Percentiles rank a stretch among this genome's conserved stretches.
Evolutionary conservation across 192 early-diverging fungal species (phyloP).

Genomic region (Coemansia sp.): DNA sequence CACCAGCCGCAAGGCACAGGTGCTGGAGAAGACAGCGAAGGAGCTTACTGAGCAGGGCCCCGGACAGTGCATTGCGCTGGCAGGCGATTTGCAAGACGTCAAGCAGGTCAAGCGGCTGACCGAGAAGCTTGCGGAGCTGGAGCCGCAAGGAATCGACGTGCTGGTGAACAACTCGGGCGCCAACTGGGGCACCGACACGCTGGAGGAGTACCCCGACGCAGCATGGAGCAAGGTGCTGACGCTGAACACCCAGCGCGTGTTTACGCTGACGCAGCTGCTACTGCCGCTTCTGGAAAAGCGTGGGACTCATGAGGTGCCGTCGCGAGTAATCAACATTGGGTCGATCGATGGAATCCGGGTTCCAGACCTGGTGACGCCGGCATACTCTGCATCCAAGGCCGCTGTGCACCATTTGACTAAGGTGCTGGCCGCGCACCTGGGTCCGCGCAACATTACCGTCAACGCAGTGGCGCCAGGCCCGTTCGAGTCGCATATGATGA

Average conservation of each 20-base stretch:
- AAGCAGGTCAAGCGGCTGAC: conserved; percentile 58
- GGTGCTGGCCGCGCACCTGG: conserved; percentile 63
- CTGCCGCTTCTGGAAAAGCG: conserved; percentile 65
- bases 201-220: conserved; percentile 57
- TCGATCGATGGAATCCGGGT: conserved; percentile 64
- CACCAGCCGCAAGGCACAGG: conserved; percentile 67
- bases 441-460: conserved; percentile 55
- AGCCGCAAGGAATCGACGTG: conserved; percentile 64
- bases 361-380: conserved; percentile 56
- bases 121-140: conserved; percentile 53
- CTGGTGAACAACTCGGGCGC: conserved; percentile 87
- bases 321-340: conserved; percentile 89
- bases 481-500: conserved; percentile 79
- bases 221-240: conserved; percentile 77
- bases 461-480: conserved; percentile 71
- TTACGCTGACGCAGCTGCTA: conserved; percentile 71
- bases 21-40: conserved; percentile 58
- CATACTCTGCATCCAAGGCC: conserved; percentile 77
- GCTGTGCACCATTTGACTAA: conserved; percentile 71
- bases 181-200: conserved; percentile 21
- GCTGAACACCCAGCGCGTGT: conserved; percentile 79
- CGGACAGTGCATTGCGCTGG: conserved; percentile 68
- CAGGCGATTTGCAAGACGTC: conserved; percentile 65
- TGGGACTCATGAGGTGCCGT: conserved; percentile 54
- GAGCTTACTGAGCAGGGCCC: conserved; percentile 66